A percentile compares a stretch with the other conserved stretches of the same genome.
These are phyloP conservation scores for Botrytis paeoniae DNA, from an alignment of 2,329 filamentous ascomycete genomes.

Conservation along the genomic window DNA sequence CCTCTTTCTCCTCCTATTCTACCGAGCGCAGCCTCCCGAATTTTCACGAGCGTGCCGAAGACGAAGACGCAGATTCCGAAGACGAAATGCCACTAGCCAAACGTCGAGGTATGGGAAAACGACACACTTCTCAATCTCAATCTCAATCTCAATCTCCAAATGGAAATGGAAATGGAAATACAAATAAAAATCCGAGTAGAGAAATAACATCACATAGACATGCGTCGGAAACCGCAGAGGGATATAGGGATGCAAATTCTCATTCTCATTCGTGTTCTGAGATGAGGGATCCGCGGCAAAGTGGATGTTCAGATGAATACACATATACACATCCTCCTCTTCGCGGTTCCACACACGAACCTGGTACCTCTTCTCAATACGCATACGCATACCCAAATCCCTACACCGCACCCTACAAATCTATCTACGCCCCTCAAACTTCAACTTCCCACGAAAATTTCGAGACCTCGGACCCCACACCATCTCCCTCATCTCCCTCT, in stretches of 20 bases:
- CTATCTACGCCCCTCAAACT: background rate
- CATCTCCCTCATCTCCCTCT: background rate
- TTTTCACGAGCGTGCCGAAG: background rate
- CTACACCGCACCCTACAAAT: background rate
- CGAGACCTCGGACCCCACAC: background rate
- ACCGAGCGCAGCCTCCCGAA: background rate
- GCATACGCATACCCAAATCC: background rate
- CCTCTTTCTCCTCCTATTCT: background rate
- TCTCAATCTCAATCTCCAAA: background rate
- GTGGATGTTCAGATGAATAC: background rate
- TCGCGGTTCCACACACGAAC: too few relatives aligned
- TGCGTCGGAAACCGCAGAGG: background rate
- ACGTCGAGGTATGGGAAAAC: constrained; percentile 6
- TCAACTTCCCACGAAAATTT: accelerated
- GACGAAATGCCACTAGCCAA: constrained; percentile 33
- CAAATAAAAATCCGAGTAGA: background rate
- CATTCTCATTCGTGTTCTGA: background rate
- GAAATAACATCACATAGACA: background rate
- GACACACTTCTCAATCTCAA: background rate
- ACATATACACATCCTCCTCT: too few relatives aligned
- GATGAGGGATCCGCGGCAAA: background rate
- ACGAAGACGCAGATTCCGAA: constrained; percentile 22
- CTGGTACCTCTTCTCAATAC: too few relatives aligned
- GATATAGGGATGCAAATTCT: background rate
- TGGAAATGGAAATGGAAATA: background rate